Percentiles rank a stretch among this genome's conserved stretches.
phyloP scores from a whole-genome alignment of 371 early-diverging fungal species.

The Batkoa obscura region DNA sequence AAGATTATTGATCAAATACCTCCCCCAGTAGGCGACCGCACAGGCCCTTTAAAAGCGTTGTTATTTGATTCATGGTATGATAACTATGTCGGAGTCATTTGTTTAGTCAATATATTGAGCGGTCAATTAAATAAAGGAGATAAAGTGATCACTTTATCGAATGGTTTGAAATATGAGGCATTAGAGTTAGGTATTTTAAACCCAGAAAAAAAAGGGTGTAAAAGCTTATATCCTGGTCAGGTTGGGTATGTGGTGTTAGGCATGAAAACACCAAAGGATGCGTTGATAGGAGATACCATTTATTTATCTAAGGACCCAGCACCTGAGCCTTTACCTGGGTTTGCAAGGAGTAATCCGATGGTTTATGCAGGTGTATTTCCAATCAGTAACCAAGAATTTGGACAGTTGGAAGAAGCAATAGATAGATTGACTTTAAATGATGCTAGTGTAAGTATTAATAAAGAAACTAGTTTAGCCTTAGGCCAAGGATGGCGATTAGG shows the following conservation, averaged over 20 bases:
- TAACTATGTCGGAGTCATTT: constrained; percentile 84
- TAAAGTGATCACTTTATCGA: constrained; percentile 54
- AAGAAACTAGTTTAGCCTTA: constrained; percentile 71
- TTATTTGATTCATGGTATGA: constrained; percentile 96
- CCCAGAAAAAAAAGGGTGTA: constrained; percentile 62
- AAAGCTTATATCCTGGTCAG: constrained; percentile 51
- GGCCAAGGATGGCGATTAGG: constrained; percentile 96
- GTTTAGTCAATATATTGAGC: constrained; percentile 72
- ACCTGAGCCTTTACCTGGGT: constrained; percentile 69
- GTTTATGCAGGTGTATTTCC: constrained; percentile 92
- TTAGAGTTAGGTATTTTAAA: constrained; percentile 89
- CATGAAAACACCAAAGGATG: constrained; percentile 85
- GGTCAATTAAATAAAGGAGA: constrained; percentile 72
- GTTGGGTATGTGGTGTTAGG: constrained; percentile 85
- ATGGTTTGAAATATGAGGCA: constrained; percentile 65
- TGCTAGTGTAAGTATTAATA: constrained; percentile 71
- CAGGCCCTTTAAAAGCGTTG: constrained; percentile 55
- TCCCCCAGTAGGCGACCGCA: constrained; percentile 37
- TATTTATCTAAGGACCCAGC: constrained; percentile 17
- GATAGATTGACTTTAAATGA: constrained; percentile 86
- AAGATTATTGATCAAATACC: constrained; percentile 64
- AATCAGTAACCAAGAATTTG: constrained; percentile 71
- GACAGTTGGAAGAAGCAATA: constrained; percentile 71
- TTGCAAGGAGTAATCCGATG: constrained; percentile 81
- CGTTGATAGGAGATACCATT: constrained; percentile 93